Conservation (phyloP, 495 filamentous ascomycete genomes). For the Tuber magnatum region DNA sequence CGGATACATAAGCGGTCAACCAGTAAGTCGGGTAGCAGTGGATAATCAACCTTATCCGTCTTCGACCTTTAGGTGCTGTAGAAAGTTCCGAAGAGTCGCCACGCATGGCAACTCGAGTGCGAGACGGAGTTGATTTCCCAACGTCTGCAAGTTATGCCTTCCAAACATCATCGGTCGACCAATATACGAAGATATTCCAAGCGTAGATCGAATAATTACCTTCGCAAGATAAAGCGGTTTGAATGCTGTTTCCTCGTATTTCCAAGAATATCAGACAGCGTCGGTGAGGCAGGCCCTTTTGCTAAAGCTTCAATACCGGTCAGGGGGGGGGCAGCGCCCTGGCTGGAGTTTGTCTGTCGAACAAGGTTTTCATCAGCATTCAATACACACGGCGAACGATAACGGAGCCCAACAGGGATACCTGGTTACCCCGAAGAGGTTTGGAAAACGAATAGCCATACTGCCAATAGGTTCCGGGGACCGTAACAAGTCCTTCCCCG, state of each 20-base stretch:
- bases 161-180: conserved; percentile 36
- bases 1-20: conserved; percentile 91
- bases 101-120: conserved; percentile 70
- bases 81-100: conserved; percentile 48
- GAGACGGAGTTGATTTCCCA: conserved; percentile 88
- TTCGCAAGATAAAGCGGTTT: conserved; percentile 87
- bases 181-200: not conserved
- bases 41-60: conserved; percentile 47
- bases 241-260: conserved; percentile 70
- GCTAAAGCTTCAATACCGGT: conserved; percentile 7
- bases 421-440: not conserved
- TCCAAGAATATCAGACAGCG: conserved; percentile 58
- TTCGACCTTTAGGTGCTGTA: conserved; percentile 43
- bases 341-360: not conserved
- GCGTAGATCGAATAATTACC: conserved; percentile 43
- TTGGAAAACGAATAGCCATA: conserved; percentile 22
- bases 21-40: conserved; percentile 68
- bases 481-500: conserved; percentile 6
- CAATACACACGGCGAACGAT: not conserved
- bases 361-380: conserved; percentile 1
- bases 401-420: not conserved
- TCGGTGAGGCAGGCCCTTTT: conserved; percentile 44
- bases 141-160: conserved; percentile 91
- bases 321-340: conserved; percentile 10
- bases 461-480: conserved; percentile 12